A percentile compares a stretch with the other conserved stretches of the same genome.
phyloP scores from a whole-genome alignment of 164 flowering plant species.

The Sedum album region DNA sequence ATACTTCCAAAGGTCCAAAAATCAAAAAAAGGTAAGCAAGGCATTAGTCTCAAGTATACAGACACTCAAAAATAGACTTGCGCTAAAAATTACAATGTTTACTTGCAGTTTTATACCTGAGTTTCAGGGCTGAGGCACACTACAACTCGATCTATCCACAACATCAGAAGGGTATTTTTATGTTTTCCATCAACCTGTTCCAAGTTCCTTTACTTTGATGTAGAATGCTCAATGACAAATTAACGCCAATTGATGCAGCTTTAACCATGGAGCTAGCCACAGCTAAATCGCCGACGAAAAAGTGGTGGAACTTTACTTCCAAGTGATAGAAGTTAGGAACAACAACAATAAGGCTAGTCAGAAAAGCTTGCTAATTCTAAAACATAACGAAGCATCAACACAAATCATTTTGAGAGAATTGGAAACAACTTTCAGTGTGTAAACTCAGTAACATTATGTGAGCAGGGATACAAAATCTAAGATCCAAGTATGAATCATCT shows the following conservation, averaged over 20 bases:
- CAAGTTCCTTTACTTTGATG: neutral
- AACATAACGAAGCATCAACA: neutral
- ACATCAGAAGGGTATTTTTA: constrained; percentile 18
- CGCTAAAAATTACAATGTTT: neutral
- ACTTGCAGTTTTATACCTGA: constrained; percentile 46
- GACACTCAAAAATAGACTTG: neutral
- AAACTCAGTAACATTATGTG: neutral
- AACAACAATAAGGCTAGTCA: neutral
- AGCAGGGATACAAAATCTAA: neutral
- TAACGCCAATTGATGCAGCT: neutral
- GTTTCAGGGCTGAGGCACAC: constrained; percentile 71
- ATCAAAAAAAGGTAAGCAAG: constrained; percentile 37
- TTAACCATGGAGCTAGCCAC: neutral
- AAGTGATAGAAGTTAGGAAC: constrained; percentile 14
- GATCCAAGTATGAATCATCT: neutral
- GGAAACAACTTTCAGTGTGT: neutral
- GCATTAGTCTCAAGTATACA: neutral
- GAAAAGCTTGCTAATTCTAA: neutral
- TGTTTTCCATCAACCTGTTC: neutral
- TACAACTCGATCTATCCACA: constrained; percentile 62
- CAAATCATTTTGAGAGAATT: neutral
- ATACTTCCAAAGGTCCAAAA: constrained; percentile 43
- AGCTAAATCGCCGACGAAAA: constrained; percentile 22
- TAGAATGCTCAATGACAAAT: neutral
- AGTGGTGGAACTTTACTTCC: constrained; percentile 40